These are phyloP conservation scores for Zasmidium cellare DNA, from an alignment of 2,329 filamentous ascomycete genomes.

Conservation along the genomic window DNA sequence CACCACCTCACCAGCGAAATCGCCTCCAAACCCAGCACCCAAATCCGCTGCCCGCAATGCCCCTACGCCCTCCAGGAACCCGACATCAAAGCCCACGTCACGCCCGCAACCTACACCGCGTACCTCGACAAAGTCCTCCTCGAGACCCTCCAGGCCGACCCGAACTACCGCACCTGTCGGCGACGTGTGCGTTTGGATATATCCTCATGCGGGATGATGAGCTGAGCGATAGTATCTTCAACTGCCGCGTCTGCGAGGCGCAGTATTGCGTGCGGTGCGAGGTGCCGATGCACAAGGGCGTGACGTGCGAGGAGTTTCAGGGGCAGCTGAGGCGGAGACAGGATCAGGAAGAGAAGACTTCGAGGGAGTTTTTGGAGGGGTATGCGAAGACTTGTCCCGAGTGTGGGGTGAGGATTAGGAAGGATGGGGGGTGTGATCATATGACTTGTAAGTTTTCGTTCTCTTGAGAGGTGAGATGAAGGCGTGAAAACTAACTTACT, in stretches of 20 bases:
- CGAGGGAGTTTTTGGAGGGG: background rate
- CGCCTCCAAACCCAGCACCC: constrained; percentile 9
- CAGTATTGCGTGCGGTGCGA: constrained; percentile 24
- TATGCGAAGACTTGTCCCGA: background rate
- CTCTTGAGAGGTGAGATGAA: too few relatives aligned
- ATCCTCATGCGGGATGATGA: constrained; percentile 15
- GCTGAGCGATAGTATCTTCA: constrained; percentile 20
- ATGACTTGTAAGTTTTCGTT: constrained; percentile 1
- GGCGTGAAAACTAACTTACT: too few relatives aligned
- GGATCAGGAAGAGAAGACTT: constrained; percentile 3
- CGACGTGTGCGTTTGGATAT: constrained; percentile 18
- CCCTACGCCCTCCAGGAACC: constrained; percentile 9
- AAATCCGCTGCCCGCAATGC: constrained; percentile 20
- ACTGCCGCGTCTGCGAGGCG: constrained; percentile 19
- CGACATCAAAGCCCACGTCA: constrained; percentile 15
- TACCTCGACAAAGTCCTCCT: constrained; percentile 14
- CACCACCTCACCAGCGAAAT: constrained; percentile 14
- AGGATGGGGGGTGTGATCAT: constrained; percentile 5
- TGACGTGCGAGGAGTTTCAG: constrained; percentile 21
- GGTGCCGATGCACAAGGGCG: constrained; percentile 23
- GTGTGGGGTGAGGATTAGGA: background rate
- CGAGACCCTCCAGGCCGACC: background rate
- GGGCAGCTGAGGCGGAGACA: background rate
- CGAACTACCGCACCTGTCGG: constrained; percentile 9
- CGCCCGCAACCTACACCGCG: background rate